phyloP scores from a whole-genome alignment of 768 basidiomycete genomes.

The Boletus edulis region DNA sequence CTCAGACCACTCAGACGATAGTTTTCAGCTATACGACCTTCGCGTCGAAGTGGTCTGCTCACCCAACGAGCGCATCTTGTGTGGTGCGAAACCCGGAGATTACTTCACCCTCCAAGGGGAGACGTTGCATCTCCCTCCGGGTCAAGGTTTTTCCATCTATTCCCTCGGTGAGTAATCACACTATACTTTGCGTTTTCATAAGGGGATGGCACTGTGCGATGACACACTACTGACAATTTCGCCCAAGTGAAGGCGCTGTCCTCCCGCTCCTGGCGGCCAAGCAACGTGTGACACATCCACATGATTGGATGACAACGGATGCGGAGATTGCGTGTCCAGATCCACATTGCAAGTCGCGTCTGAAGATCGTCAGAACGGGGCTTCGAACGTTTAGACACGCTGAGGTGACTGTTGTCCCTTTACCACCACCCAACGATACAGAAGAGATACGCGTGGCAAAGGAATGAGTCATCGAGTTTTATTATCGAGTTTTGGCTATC shows the following conservation, averaged over 20 bases:
- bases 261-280: slow-evolving; percentile 69
- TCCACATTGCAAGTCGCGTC: slow-evolving; percentile 56
- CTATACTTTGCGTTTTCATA: no score
- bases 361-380: slow-evolving; percentile 51
- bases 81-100: slow-evolving; percentile 65
- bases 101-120: slow-evolving; percentile 63
- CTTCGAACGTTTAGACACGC: slow-evolving; percentile 52
- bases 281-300: slow-evolving; percentile 50
- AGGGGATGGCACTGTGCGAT: no score
- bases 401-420: slow-evolving; percentile 51
- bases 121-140: slow-evolving; percentile 57
- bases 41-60: slow-evolving; percentile 63
- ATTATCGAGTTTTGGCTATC: no score
- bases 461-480: neutral
- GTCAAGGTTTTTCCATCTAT: slow-evolving; percentile 68
- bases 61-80: slow-evolving; percentile 52
- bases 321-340: slow-evolving; percentile 66
- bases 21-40: slow-evolving; percentile 63
- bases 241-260: slow-evolving; percentile 44
- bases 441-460: neutral
- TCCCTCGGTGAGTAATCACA: slow-evolving; percentile 44
- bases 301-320: slow-evolving; percentile 72
- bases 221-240: neutral
- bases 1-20: slow-evolving; percentile 30
- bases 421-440: neutral